Evolutionary conservation across 768 basidiomycete genomes (phyloP).

Genomic region (Myochromella boudieri): DNA sequence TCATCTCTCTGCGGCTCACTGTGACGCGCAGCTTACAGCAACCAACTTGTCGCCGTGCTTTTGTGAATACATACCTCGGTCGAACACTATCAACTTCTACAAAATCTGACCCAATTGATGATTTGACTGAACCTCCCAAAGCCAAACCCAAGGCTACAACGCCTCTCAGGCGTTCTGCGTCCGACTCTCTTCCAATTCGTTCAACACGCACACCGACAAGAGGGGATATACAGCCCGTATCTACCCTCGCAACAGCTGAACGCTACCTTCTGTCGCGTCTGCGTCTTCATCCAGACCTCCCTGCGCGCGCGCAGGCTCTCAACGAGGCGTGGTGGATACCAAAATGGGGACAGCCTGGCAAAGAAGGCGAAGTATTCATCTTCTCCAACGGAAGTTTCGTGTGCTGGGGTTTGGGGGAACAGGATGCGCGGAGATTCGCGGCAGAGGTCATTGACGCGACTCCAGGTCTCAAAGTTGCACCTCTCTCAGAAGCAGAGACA

Average conservation of each 20-base stretch:
- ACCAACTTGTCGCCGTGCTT: not conserved
- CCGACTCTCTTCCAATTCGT: slow-evolving; percentile 84
- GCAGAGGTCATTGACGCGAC: slow-evolving; percentile 56
- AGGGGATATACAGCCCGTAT: slow-evolving; percentile 73
- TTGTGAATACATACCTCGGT: not conserved
- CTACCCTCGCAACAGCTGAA: slow-evolving; percentile 86
- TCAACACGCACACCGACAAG: slow-evolving; percentile 85
- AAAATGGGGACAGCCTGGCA: slow-evolving; percentile 55
- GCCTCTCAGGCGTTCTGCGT: slow-evolving; percentile 77
- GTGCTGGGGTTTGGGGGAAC: slow-evolving; percentile 84
- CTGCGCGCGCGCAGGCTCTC: slow-evolving; percentile 53
- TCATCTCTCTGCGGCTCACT: not conserved
- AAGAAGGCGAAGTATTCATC: slow-evolving; percentile 82
- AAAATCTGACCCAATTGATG: slow-evolving; percentile 2
- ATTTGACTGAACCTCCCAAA: slow-evolving; percentile 34
- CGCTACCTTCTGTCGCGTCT: slow-evolving; percentile 72
- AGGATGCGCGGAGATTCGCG: slow-evolving; percentile 69
- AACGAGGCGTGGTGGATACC: slow-evolving; percentile 85
- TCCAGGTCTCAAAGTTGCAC: slow-evolving; percentile 58
- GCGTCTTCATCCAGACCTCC: slow-evolving; percentile 48
- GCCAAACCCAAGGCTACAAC: slow-evolving; percentile 83
- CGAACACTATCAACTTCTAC: not conserved
- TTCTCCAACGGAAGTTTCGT: slow-evolving; percentile 89
- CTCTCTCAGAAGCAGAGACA: slow-evolving; percentile 70
- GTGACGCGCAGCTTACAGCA: not conserved